Evolutionary conservation across 139 green algal species (phyloP).

Genomic region (Coccomyxa sp.): DNA sequence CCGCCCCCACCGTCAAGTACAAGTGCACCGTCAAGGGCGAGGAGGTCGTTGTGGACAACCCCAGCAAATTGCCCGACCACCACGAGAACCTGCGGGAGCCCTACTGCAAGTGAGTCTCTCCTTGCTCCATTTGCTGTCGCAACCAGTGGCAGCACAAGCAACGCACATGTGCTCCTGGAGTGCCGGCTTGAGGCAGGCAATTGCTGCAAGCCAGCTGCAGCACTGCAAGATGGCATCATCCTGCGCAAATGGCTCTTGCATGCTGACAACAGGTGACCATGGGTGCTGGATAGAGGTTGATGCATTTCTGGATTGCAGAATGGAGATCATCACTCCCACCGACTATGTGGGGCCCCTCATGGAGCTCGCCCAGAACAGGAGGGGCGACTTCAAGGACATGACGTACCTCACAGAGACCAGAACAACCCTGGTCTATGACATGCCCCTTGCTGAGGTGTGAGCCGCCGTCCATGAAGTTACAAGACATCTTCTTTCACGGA

Average conservation of each 20-base stretch:
- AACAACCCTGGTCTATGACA: constrained; percentile 87
- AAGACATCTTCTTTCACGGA: no score
- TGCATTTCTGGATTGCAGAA: constrained; percentile 23
- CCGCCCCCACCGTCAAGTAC: constrained; percentile 94
- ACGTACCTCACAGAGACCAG: constrained; percentile 88
- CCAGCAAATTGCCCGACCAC: constrained; percentile 76
- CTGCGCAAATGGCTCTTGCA: no score
- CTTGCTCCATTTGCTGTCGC: no score
- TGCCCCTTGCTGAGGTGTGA: constrained; percentile 85
- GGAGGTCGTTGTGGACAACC: constrained; percentile 71
- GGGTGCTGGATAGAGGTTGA: background rate
- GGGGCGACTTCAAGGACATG: constrained; percentile 93
- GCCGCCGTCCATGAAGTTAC: no score
- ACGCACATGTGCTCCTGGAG: no score
- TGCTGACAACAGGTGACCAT: no score
- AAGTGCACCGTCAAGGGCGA: constrained; percentile 43
- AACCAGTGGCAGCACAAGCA: no score
- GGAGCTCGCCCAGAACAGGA: constrained; percentile 76
- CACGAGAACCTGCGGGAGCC: constrained; percentile 84
- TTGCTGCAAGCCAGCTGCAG: background rate
- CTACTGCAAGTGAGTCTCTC: constrained; percentile 57
- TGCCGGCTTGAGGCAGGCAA: no score
- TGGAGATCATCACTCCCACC: constrained; percentile 78
- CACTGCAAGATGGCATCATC: no score
- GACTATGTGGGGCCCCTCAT: constrained; percentile 96